Base-by-base conservation (phyloP, 352 stramenopile genomes). In the Phytophthora pinifolia region DNA sequence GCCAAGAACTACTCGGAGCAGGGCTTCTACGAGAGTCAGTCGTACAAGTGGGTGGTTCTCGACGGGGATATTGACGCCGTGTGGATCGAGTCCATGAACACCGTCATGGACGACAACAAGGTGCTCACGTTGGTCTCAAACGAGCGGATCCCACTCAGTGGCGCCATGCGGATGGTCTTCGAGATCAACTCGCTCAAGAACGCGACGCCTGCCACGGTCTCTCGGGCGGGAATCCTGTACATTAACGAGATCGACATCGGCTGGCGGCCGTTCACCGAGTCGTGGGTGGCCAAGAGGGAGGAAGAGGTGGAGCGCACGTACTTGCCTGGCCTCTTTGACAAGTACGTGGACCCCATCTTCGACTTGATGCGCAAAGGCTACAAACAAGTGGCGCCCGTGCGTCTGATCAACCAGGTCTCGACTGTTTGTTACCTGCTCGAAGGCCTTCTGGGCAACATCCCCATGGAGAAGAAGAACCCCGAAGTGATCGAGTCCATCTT, bases 61-160 rank as follows among this genome's bases (percentile, higher is more conserved):
- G 86, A 96, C 27, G 86, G 86, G 10, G 86, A 96, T 60, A 94
- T 96, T 38, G 86, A 96, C 54, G 85, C 86, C 2, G 82, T 94
- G 27, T 96, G 86, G 86, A 96, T 96, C 37, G 86, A 96, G 46
- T 86, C 67, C 2, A 98, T 99, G 95, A 99, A 99, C 71, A 98
- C 90, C 1, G 96, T 98, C 60, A 98, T 98, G 95, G 95, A 98
- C 53, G 94, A 98, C 51, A 98, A 98, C 69, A 97, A 97, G 42
- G 88, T 98, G 47, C 73, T 98, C 1, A 98, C 95, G 8, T 72
- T 98, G 0, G 86, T 94, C 35, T 94, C 82, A 12, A 96, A 96
- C 42, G 86, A 96, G 51, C 79, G 86, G 3, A 96, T 94, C 14
- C 85, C 86, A 2, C 43, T 94, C 27, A 94, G 82, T 27, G 62